Evolutionary conservation across 306 rosid genomes (phyloP), one percentile per base, ranked within the genome.

Genomic region (Acmispon strigosus): DNA sequence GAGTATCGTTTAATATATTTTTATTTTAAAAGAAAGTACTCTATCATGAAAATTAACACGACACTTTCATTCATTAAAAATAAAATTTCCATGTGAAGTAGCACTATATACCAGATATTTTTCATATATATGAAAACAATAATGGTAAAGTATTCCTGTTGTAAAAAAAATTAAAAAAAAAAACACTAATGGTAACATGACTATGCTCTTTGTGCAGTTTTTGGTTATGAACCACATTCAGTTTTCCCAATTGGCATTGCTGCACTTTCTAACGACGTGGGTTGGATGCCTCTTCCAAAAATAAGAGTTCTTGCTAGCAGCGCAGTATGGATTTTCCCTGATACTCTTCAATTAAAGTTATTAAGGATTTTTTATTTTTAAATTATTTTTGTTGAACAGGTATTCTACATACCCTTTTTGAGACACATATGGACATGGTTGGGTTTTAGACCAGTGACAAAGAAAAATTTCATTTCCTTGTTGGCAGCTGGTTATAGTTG

Each of bases 371-470:
- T 32, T 36, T 2, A 1, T 39, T 39, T 55, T 16, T 32, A 7
- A 49, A 16, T 6, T 2, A 13, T 43, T 51, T 14, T 10, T 63
- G 43, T 59, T 80, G 41, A 5, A 66, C 56, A 93, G 98, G 86
- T 85, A 60, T 94, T 90, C 73, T 82, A 83, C 37, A 80, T 92
- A 27, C 98, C 98, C 8, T 87, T 90, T 76, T 41, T 94, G 81
- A 86, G 98, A 69, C 98, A 93, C 68, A 73, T 90, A 65, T 90
- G 97, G 97, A 88, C 94, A 39, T 93, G 97, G 97, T 37, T 90
- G 81, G 98, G 97, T 50, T 86, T 83, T 34, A 8, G 86, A 5
- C 22, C 88, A 1, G 92, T 86, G 2, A 56, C 89, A 10, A 94
- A 37, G 92, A 76, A 80, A 55, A 90, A 84, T 47, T 84, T 90